Evolutionary conservation across 2,329 filamentous ascomycete genomes (phyloP).

Genomic region (Talaromyces verruculosus): DNA sequence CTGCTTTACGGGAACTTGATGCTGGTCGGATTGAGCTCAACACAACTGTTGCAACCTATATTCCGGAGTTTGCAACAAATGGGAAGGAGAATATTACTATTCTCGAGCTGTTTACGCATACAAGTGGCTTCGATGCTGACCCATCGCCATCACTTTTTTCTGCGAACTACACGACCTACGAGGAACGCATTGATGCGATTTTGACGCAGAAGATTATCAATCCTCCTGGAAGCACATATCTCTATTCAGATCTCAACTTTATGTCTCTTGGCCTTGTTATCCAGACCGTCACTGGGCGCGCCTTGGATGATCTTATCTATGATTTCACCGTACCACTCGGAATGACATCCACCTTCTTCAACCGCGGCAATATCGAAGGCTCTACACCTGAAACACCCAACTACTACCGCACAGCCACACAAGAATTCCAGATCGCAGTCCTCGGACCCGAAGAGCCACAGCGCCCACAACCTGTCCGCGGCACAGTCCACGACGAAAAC

Average conservation of each 20-base stretch:
- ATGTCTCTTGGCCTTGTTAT: constrained; percentile 36
- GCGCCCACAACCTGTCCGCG: constrained; percentile 40
- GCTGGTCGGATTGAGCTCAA: constrained; percentile 28
- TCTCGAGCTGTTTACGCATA: constrained; percentile 36
- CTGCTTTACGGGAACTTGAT: constrained; percentile 35
- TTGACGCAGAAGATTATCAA: constrained; percentile 30
- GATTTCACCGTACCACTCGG: constrained; percentile 30
- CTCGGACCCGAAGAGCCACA: constrained; percentile 32
- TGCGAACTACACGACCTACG: constrained; percentile 28
- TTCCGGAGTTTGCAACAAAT: constrained; percentile 35
- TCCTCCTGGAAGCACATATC: constrained; percentile 30
- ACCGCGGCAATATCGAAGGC: constrained; percentile 35
- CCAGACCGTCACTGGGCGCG: constrained; percentile 30
- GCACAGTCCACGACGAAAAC: constrained; percentile 42
- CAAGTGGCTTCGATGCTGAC: constrained; percentile 35
- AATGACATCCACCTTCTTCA: constrained; percentile 37
- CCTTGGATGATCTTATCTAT: constrained; percentile 30
- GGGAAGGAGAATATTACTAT: constrained; percentile 39
- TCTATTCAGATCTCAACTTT: constrained; percentile 40
- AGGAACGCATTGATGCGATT: constrained; percentile 30
- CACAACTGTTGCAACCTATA: constrained; percentile 33
- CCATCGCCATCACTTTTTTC: constrained; percentile 31
- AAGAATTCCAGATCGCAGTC: constrained; percentile 37
- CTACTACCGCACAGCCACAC: constrained; percentile 32
- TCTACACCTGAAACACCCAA: constrained; percentile 20